A percentile compares a stretch with the other conserved stretches of the same genome.
These are phyloP conservation scores for Rutstroemia sp. DNA, from an alignment of 2,329 filamentous ascomycete species.

Conservation along the genomic window DNA sequence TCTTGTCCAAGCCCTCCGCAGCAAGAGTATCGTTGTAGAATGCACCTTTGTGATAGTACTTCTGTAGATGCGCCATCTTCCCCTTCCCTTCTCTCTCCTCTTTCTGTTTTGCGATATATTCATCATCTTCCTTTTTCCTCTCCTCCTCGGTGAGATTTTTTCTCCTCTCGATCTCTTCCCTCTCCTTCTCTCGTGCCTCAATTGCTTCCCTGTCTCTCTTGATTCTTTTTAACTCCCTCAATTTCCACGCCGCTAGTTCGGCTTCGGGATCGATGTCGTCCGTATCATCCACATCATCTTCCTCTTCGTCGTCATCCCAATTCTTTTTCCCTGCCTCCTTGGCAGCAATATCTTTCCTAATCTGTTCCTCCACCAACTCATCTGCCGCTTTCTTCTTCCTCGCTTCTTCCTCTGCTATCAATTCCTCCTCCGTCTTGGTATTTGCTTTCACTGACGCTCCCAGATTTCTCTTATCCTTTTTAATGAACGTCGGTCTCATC, in stretches of 20 bases:
- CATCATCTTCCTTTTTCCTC: conserved; percentile 75
- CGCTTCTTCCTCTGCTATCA: conserved; percentile 48
- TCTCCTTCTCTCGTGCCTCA: conserved; percentile 74
- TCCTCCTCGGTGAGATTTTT: conserved; percentile 83
- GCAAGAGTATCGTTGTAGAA: conserved; percentile 83
- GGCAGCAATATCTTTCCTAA: conserved; percentile 72
- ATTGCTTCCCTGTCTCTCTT: conserved; percentile 82
- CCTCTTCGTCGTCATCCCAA: conserved; percentile 70
- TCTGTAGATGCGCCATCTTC: conserved; percentile 85
- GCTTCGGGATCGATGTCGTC: conserved; percentile 82
- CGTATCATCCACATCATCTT: conserved; percentile 77
- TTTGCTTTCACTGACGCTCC: conserved; percentile 22
- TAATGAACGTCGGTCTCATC: conserved; percentile 57
- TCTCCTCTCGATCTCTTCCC: conserved; percentile 81
- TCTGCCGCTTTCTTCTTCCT: conserved; percentile 66
- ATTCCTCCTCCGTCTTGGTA: conserved; percentile 35
- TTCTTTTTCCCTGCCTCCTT: conserved; percentile 70
- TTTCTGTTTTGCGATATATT: conserved; percentile 62
- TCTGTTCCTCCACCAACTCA: conserved; percentile 78
- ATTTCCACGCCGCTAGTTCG: conserved; percentile 87
- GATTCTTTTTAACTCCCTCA: conserved; percentile 82
- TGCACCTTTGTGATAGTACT: conserved; percentile 94
- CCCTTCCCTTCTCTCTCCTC: conserved; percentile 53
- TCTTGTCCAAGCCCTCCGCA: conserved; percentile 65
- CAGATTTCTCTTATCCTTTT: conserved; percentile 44